phyloP scores from a whole-genome alignment of 139 green algal species.

The Zygnema circumcarinatum region DNA sequence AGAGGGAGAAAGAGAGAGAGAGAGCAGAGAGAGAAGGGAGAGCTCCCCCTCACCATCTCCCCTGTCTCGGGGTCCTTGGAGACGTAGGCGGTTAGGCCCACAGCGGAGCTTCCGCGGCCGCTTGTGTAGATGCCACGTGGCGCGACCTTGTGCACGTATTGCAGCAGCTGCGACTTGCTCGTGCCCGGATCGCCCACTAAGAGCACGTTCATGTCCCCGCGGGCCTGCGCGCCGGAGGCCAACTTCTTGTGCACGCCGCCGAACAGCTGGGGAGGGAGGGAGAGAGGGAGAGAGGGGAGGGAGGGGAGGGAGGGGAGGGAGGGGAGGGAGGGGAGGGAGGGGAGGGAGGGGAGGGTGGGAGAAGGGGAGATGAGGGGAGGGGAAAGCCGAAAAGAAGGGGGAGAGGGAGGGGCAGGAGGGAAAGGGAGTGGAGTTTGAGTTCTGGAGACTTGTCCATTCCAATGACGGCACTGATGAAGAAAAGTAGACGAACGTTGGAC shows the following conservation, averaged over 20 bases:
- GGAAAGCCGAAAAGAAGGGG: background rate
- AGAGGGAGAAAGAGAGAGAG: no score
- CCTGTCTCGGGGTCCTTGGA: slow-evolving; percentile 87
- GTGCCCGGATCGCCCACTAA: slow-evolving; percentile 94
- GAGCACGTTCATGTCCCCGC: slow-evolving; percentile 95
- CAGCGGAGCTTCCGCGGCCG: slow-evolving; percentile 87
- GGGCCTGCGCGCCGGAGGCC: slow-evolving; percentile 43
- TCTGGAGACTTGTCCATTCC: no score
- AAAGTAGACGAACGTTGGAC: no score
- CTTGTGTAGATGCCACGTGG: slow-evolving; percentile 94
- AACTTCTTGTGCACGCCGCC: slow-evolving; percentile 60
- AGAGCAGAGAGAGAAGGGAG: no score
- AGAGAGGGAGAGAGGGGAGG: background rate
- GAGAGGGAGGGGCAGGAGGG: no score
- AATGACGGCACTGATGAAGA: no score
- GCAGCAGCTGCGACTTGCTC: slow-evolving; percentile 94
- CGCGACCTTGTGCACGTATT: slow-evolving; percentile 94
- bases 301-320: background rate
- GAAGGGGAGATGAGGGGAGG: background rate
- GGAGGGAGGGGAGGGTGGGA: background rate
- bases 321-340: background rate
- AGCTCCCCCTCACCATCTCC: slow-evolving; percentile 82
- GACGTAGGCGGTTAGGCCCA: slow-evolving; percentile 97
- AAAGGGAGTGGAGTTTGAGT: no score
- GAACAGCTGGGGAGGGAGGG: slow-evolving; percentile 60